Evolutionary conservation across 768 basidiomycete species (phyloP), one percentile per base, ranked within the genome.

Genomic region (Galerina sulciceps): DNA sequence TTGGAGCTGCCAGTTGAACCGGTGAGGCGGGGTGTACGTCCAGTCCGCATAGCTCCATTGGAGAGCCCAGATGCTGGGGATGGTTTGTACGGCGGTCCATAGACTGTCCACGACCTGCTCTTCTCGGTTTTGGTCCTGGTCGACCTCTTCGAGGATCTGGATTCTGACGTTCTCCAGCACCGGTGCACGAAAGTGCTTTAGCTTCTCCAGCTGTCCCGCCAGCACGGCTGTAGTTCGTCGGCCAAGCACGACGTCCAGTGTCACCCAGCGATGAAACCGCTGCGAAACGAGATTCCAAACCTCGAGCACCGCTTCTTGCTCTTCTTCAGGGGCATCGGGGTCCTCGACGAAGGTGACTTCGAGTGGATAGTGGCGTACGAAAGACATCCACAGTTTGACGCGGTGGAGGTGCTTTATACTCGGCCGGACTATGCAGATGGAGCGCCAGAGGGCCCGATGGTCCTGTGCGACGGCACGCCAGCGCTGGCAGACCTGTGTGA

Each of bases 401-500:
- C 59, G 53, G 42, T 56, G 44, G 9, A 61, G 17, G 42, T 64
- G 63, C 4, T 34, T 11, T 20, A 37, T 35, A n/a, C 35, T 58
- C 2, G 63, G 59, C 18, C 48, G 37, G 26, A 53, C 44, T 10
- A 64, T 56, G 18, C 49, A 37, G 54, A 67, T 55, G 4, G 47
- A 40, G 8, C 36, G 45, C 66, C 66, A 67, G 17, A 67, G 57
- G 22, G 49, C 11, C 3, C 55, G 49, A 3, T 57, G 35, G 18
- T 55, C 36, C 2, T 46, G 41, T 8, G 57, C 52, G 17, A 66
- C 53, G 20, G 31, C 3, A 9, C 63, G 55, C 66, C 66, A 67
- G 17, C 31, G 31, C 3, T 35, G 31, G 44, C 61, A 64, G 17
- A 67, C 61, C 34, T 65, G 63, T 14, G 58, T 57, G 9, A 67